A percentile compares a stretch with the other conserved stretches of the same genome.
Conservation (phyloP, 257 asterid genomes). For the Avicennia marina region DNA sequence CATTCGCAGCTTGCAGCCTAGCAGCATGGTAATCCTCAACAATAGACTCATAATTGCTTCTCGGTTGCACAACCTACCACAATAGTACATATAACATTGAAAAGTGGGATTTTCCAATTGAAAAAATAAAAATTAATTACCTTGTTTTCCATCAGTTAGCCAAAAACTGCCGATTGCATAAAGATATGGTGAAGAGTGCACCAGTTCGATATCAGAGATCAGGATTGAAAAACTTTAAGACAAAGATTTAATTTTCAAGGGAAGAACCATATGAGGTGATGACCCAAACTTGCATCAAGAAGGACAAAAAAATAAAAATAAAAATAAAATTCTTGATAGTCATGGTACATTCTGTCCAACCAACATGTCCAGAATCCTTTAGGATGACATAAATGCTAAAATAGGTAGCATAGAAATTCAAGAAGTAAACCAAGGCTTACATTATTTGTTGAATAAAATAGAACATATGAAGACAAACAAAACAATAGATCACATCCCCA, state of each 20-base stretch:
- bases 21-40: conserved; percentile 77
- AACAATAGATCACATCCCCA: neutral
- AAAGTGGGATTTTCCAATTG: conserved; percentile 13
- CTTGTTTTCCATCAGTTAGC: too few species aligned
- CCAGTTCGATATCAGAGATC: neutral
- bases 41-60: conserved; percentile 52
- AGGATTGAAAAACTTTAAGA: conserved; percentile 1
- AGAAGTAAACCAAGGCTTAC: conserved; percentile 1
- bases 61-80: conserved; percentile 54
- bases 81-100: conserved; percentile 15
- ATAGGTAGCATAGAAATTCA: conserved; percentile 3
- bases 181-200: neutral
- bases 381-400: conserved; percentile 1
- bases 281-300: too few species aligned
- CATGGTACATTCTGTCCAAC: conserved; percentile 10
- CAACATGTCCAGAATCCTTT: conserved; percentile 7
- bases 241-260: neutral
- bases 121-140: too few species aligned
- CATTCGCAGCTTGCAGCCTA: conserved; percentile 72
- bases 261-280: too few species aligned
- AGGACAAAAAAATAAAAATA: too few species aligned
- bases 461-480: conserved; percentile 3
- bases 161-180: neutral
- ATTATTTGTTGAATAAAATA: neutral
- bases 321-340: too few species aligned